Conservation (phyloP, 2,329 filamentous ascomycete species). For the Pseudocercospora crystallina region DNA sequence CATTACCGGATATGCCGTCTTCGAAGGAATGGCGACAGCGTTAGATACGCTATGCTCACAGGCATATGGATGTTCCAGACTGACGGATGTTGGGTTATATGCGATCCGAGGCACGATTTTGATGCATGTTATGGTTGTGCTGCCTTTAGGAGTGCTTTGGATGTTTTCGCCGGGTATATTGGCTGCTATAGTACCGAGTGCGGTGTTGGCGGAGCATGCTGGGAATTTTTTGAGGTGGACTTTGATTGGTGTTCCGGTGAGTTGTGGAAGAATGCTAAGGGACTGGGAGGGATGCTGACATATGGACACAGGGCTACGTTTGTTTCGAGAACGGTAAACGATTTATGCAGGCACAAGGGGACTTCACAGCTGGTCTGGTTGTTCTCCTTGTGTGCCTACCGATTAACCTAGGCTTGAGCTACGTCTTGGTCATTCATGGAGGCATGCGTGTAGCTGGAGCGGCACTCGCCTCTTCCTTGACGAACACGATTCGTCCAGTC, state of each 20-base stretch:
- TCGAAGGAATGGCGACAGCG: constrained; percentile 53
- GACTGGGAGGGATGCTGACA: too few relatives aligned
- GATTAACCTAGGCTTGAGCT: constrained; percentile 19
- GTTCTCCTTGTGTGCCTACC: constrained; percentile 17
- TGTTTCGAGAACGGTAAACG: constrained; percentile 56
- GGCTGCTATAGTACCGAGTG: constrained; percentile 42
- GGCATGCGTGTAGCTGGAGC: constrained; percentile 53
- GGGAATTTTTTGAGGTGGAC: constrained; percentile 52
- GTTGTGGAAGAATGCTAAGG: not conserved
- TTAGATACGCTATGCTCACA: constrained; percentile 55
- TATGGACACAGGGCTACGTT: constrained; percentile 44
- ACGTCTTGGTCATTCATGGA: constrained; percentile 28
- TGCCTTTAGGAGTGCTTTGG: constrained; percentile 54
- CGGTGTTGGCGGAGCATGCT: constrained; percentile 48
- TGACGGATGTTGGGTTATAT: constrained; percentile 52
- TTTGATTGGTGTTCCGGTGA: constrained; percentile 48
- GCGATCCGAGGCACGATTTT: constrained; percentile 55
- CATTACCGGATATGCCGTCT: constrained; percentile 53
- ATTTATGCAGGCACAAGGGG: constrained; percentile 56
- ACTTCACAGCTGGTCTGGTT: constrained; percentile 48
- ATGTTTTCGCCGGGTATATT: constrained; percentile 43
- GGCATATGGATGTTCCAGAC: constrained; percentile 52
- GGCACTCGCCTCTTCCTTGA: constrained; percentile 48
- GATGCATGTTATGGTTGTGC: constrained; percentile 44
- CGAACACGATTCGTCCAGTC: constrained; percentile 46